Evolutionary conservation across 805 yeast species (phyloP).

Genomic region (Ogataea haglerorum): DNA sequence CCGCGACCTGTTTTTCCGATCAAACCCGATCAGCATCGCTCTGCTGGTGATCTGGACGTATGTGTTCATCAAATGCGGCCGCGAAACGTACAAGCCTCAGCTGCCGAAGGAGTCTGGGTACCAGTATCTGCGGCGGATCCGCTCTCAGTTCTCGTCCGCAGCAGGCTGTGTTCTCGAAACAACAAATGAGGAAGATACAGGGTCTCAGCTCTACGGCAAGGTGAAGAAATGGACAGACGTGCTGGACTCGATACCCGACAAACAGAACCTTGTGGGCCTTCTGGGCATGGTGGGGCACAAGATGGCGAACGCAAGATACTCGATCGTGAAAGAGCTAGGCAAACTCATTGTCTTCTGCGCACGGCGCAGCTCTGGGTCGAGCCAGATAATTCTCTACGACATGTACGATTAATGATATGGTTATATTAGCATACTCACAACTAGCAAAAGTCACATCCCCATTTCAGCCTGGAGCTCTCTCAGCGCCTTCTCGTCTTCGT

Average conservation of each 20-base stretch:
- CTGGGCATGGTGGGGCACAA: constrained; percentile 42
- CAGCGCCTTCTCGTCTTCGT: constrained; percentile 81
- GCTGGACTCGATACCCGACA: constrained; percentile 38
- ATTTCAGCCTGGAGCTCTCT: constrained; percentile 80
- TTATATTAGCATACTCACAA: constrained; percentile 1
- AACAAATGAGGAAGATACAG: constrained; percentile 32
- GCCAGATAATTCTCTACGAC: constrained; percentile 43
- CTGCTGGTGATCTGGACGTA: constrained; percentile 51
- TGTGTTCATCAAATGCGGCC: constrained; percentile 45
- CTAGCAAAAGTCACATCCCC: constrained; percentile 43
- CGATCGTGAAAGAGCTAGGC: constrained; percentile 54
- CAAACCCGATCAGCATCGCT: constrained; percentile 41
- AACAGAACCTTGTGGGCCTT: constrained; percentile 54
- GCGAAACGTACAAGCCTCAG: constrained; percentile 36
- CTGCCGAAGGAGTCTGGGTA: constrained; percentile 53
- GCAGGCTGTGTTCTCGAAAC: constrained; percentile 35
- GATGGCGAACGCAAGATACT: constrained; percentile 46
- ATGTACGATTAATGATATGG: constrained; percentile 39
- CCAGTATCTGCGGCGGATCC: constrained; percentile 46
- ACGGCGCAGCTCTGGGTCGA: constrained; percentile 50
- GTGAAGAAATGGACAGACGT: constrained; percentile 40
- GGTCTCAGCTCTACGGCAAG: constrained; percentile 39
- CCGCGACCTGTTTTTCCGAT: constrained; percentile 46
- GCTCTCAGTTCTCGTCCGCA: constrained; percentile 37
- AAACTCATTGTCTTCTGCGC: constrained; percentile 51